phyloP scores from a whole-genome alignment of 2,329 filamentous ascomycete genomes.

The Cadophora sp. region DNA sequence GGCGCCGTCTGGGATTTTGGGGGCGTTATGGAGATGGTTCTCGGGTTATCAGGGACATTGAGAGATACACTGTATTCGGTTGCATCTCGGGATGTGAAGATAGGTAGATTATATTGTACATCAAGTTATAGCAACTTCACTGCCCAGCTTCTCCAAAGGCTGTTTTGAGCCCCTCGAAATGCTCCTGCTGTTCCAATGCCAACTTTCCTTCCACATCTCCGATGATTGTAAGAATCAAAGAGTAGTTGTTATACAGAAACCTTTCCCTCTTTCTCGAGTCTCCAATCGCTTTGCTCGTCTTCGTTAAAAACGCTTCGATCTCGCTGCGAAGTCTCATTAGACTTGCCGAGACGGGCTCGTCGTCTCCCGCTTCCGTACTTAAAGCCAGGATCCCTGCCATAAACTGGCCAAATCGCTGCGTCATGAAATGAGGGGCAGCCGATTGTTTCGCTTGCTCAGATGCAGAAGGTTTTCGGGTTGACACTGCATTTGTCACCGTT shows the following conservation, averaged over 20 bases:
- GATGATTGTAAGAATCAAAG: conserved; percentile 91
- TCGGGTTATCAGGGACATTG: conserved; percentile 32
- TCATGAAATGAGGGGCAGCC: conserved; percentile 87
- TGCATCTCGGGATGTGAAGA: background rate
- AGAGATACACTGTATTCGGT: background rate
- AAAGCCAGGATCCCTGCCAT: conserved; percentile 83
- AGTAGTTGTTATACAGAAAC: conserved; percentile 97
- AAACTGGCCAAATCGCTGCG: conserved; percentile 94
- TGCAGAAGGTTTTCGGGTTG: conserved; percentile 51
- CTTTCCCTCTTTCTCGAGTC: conserved; percentile 83
- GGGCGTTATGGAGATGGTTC: conserved; percentile 40
- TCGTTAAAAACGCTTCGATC: conserved; percentile 82
- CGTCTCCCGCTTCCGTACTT: conserved; percentile 89
- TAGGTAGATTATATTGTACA: conserved; percentile 19
- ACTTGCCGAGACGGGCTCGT: conserved; percentile 88
- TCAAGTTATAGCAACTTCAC: conserved; percentile 12
- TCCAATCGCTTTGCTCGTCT: conserved; percentile 75
- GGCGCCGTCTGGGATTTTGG: conserved; percentile 35
- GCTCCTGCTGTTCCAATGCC: conserved; percentile 74
- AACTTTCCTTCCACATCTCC: conserved; percentile 77
- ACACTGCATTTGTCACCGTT: conserved; percentile 60
- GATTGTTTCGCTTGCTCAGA: conserved; percentile 67
- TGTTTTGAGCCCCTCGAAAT: conserved; percentile 73
- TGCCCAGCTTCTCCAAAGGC: conserved; percentile 56
- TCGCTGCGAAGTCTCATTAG: conserved; percentile 79